Evolutionary conservation across 176 grass and related monocot species (phyloP), one percentile per base, ranked within the genome.

Genomic region (Echinochloa phyllopogon): DNA sequence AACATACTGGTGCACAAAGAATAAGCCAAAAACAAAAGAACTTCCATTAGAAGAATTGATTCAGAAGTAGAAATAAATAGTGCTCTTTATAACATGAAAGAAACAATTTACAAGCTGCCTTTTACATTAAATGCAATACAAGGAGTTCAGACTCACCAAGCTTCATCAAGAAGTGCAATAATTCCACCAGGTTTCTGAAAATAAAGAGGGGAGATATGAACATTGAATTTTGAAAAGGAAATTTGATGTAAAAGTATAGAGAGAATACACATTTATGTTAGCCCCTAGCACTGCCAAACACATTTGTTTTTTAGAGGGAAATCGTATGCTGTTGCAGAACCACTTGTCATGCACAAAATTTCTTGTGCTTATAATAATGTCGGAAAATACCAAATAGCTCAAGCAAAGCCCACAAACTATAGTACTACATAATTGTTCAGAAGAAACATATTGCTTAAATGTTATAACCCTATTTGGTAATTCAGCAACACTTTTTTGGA

Each of bases 131-230:
- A 36, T 66, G 67, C 20, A 79, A 87, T 43, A 72, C 2, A 69
- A 88, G 12, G 78, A 84, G 41, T 72, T 81, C 47, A 82, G 50
- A 83, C 89, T 84, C 80, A 97, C 94, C 94, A 97, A 77, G 94
- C 92, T 88, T 97, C 94, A 90, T 97, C 94, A 79, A 97, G 89
- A 72, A 97, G 89, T 81, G 92, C 87, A 75, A 97, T 84, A 69
- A 97, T 89, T 62, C 94, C 94, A 79, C 85, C 89, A 89, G 94
- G 94, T 92, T 97, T 97, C 94, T 97, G 85, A 81, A 85, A 75
- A 91, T 18, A 36, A 90, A 86, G 70, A 56, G 51, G 59, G 66
- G 24, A 68, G 23, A 79, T 76, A 25, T 33, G 38, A 45, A 74
- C 17, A 88, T 21, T 65, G 20, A 73, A 84, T 47, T 73, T 56